Evolutionary conservation across 768 basidiomycete genomes (phyloP).

Genomic region (Lactarius hatsudake): DNA sequence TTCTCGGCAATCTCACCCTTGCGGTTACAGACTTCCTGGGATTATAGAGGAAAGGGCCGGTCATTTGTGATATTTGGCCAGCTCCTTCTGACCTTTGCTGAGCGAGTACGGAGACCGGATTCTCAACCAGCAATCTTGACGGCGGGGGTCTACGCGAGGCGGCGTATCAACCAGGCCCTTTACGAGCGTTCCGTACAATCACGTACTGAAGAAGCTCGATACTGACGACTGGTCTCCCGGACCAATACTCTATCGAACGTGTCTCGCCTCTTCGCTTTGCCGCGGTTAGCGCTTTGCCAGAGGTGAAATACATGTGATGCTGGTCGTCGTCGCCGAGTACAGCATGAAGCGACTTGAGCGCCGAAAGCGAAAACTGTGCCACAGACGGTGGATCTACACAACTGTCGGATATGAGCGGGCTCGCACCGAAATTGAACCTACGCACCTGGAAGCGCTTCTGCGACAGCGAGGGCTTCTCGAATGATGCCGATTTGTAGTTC

Average conservation of each 20-base stretch:
- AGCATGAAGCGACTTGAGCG: slow-evolving; percentile 68
- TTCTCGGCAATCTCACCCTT: slow-evolving; percentile 45
- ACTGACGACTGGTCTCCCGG: slow-evolving; percentile 73
- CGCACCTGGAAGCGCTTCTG: slow-evolving; percentile 86
- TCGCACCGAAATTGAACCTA: slow-evolving; percentile 12
- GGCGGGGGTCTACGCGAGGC: slow-evolving; percentile 54
- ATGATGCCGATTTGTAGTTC: slow-evolving; percentile 93
- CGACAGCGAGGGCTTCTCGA: slow-evolving; percentile 86
- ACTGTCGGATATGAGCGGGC: slow-evolving; percentile 9
- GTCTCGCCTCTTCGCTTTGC: slow-evolving; percentile 76
- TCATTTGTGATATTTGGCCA: slow-evolving; percentile 47
- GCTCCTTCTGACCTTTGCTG: slow-evolving; percentile 38
- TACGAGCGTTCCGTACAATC: not conserved
- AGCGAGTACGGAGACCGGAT: slow-evolving; percentile 55
- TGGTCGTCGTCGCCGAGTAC: slow-evolving; percentile 78
- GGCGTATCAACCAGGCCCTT: slow-evolving; percentile 5
- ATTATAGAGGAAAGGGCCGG: slow-evolving; percentile 90
- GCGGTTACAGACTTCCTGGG: slow-evolving; percentile 62
- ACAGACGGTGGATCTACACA: slow-evolving; percentile 75
- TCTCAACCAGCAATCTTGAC: slow-evolving; percentile 71
- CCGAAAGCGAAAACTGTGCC: slow-evolving; percentile 85
- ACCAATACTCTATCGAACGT: slow-evolving; percentile 80
- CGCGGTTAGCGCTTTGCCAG: slow-evolving; percentile 67
- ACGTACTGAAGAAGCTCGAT: slow-evolving; percentile 76
- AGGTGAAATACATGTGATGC: slow-evolving; percentile 68